Base-by-base conservation (phyloP, 2,329 filamentous ascomycete genomes). In the Triangularia setosa region DNA sequence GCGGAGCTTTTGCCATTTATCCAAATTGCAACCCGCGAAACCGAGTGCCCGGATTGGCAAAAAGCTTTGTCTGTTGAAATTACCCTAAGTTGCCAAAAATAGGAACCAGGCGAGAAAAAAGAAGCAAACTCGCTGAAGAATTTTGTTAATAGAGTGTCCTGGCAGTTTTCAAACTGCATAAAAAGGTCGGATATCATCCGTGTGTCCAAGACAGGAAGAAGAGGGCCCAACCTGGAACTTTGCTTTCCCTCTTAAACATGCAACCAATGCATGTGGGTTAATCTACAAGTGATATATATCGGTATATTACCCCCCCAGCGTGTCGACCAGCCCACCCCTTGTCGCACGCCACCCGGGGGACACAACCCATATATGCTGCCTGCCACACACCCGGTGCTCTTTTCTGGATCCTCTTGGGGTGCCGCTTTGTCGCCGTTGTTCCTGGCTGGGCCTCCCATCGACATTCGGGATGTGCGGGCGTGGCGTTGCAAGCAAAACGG, bases 1-100 rank as follows among this genome's bases (percentile, higher is more conserved):
- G 66, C 67, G 68, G 69, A 68, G 64, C 61, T 68, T 59, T 68
- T 64, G 61, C 68, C 68, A 68, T 70, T 72, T 72, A 72, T 69
- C 70, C 70, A 72, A 48, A 72, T 71, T 72, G 68, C 63, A 61
- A 61, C 64, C 68, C 64, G 64, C 61, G 64, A 69, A 69, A 68
- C 68, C 68, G 69, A 61, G 48, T 59, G 66, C 66, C 66, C 64
- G 69, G 67, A 72, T 69, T 72, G 69, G 70, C 62, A 71, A 65
- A 16, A 48, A 21, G 11, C 40, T 48, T 5, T 48, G 40, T 48
- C 40, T 48, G 3, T 48, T 21, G n/a, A 48, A 48, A 48, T 48
- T 48, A 48, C 21, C n/a, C 40, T n/a, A 12, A 48, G 40, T 16
- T 48, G n/a, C n/a, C 40, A 18, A 48, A 48, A 48, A 48, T 21